Conservation (phyloP, 441 rosid species). For the Aleurites moluccanus region DNA sequence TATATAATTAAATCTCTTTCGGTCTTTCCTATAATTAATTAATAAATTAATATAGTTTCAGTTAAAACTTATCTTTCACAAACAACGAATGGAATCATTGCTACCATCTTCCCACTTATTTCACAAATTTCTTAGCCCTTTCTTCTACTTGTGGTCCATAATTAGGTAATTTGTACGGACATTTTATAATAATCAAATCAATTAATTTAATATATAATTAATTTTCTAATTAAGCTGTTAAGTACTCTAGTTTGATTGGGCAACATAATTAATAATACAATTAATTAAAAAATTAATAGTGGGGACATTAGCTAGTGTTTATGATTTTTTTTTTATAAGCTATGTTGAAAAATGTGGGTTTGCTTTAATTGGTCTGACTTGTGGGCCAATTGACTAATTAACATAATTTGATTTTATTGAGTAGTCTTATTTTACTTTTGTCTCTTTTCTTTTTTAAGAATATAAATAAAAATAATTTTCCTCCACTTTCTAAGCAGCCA, state of each 20-base stretch:
- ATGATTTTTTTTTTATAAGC: not conserved
- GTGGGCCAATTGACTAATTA: conserved; percentile 21
- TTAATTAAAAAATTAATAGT: not conserved
- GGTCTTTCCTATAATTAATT: not conserved
- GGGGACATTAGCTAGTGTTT: not conserved
- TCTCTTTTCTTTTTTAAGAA: not conserved
- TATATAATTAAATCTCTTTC: not conserved
- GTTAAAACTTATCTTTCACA: conserved; percentile 32
- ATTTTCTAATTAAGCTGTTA: not conserved
- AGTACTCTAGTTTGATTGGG: conserved; percentile 6
- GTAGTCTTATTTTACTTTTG: conserved; percentile 7
- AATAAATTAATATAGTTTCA: conserved; percentile 5
- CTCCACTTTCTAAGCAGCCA: conserved; percentile 24
- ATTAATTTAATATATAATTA: not conserved
- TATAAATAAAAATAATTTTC: not conserved
- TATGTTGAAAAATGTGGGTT: conserved; percentile 7
- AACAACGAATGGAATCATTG: conserved; percentile 29
- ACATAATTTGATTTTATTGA: conserved; percentile 15
- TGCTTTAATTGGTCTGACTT: not conserved
- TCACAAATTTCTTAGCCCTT: not conserved
- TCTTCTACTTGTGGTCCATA: conserved; percentile 14
- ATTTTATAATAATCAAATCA: not conserved
- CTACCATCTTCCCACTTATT: conserved; percentile 23
- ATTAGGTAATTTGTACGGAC: conserved; percentile 12
- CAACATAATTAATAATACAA: not conserved